These are phyloP conservation scores for Rutstroemia sp. DNA, from an alignment of 2,329 filamentous ascomycete genomes.

Conservation along the genomic window DNA sequence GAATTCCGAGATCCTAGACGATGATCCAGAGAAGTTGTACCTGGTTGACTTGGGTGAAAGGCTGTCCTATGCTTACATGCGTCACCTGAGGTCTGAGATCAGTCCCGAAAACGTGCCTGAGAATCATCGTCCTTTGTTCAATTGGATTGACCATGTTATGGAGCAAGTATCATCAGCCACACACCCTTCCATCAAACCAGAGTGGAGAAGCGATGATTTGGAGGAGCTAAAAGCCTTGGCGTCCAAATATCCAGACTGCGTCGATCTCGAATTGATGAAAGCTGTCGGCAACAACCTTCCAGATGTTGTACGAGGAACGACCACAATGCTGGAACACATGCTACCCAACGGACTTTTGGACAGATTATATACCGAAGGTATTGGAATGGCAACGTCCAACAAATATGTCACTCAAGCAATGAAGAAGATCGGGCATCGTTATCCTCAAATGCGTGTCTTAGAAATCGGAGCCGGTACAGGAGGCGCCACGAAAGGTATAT, in stretches of 20 bases:
- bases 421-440: constrained; percentile 26
- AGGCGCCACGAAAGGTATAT: background rate
- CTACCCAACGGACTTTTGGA: constrained; percentile 16
- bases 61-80: constrained; percentile 4
- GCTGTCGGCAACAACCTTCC: constrained; percentile 18
- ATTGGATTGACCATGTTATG: constrained; percentile 12
- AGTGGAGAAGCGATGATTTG: constrained; percentile 13
- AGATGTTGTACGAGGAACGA: constrained; percentile 14
- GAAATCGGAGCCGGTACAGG: constrained; percentile 8
- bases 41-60: constrained; percentile 11
- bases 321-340: constrained; percentile 20
- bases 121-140: constrained; percentile 4
- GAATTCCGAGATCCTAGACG: constrained; percentile 9
- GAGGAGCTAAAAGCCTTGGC: constrained; percentile 4
- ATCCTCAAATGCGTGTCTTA: constrained; percentile 14
- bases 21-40: constrained; percentile 11
- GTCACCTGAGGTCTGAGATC: constrained; percentile 1
- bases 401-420: constrained; percentile 1
- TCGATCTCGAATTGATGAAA: constrained; percentile 15
- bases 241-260: constrained; percentile 2
- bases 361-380: constrained; percentile 16
- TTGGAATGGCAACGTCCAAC: constrained; percentile 7
- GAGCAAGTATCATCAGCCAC: constrained; percentile 7
- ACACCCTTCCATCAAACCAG: constrained; percentile 11
- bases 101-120: background rate